These are phyloP conservation scores for Pleurotus salmoneostramineus DNA, from an alignment of 768 basidiomycete genomes.

Conservation along the genomic window DNA sequence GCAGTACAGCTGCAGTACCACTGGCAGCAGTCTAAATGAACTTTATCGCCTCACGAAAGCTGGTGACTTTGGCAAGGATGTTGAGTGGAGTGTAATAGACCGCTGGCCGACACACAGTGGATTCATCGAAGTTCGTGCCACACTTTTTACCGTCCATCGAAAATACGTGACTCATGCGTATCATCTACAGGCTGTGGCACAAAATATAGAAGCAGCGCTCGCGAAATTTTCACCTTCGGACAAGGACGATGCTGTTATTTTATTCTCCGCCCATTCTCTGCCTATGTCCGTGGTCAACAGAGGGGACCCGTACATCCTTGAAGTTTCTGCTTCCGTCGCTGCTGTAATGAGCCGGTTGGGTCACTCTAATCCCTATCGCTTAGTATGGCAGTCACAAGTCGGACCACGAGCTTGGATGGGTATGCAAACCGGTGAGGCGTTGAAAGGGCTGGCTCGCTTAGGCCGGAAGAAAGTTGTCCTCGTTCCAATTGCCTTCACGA, in stretches of 20 bases:
- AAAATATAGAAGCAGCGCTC: constrained; percentile 81
- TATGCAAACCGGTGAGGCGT: constrained; percentile 87
- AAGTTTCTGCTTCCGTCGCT: constrained; percentile 91
- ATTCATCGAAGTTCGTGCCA: constrained; percentile 76
- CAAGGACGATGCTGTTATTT: constrained; percentile 73
- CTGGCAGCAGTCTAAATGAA: constrained; percentile 96
- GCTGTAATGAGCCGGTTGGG: constrained; percentile 89
- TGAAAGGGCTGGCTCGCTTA: constrained; percentile 80
- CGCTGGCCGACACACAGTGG: constrained; percentile 96
- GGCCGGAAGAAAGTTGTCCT: constrained; percentile 77
- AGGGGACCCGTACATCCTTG: constrained; percentile 94
- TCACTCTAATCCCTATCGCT: constrained; percentile 80
- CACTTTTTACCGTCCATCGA: neutral
- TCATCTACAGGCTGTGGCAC: constrained; percentile 72
- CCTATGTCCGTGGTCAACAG: constrained; percentile 99
- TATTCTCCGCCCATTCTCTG: constrained; percentile 97
- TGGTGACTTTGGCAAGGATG: constrained; percentile 55
- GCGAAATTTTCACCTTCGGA: constrained; percentile 68
- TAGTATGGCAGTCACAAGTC: constrained; percentile 98
- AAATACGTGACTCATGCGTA: neutral
- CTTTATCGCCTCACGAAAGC: constrained; percentile 64
- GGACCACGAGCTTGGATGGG: constrained; percentile 99
- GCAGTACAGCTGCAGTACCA: constrained; percentile 97
- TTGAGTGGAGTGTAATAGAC: constrained; percentile 98
- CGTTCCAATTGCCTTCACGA: constrained; percentile 97